Base-by-base conservation (phyloP, 108 stramenopile species). In the Discostella pseudostelligera region DNA sequence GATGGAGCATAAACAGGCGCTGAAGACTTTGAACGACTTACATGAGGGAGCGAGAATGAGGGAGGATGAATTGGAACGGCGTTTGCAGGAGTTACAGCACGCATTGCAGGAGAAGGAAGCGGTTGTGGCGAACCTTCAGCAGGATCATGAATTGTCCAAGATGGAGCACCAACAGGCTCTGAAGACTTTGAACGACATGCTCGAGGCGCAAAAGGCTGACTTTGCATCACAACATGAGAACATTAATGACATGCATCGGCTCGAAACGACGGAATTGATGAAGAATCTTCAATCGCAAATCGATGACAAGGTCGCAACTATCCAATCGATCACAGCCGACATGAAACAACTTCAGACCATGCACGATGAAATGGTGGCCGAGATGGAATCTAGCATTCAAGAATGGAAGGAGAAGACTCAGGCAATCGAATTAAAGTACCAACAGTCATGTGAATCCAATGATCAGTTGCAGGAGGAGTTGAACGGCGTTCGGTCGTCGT, bases 131-230 rank as follows among this genome's bases (percentile, higher is more conserved):
- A 54, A 54, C 2, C 14, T 54, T 10, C 53, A 26, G 14, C 53
- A 36, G 53, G 53, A 54, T 35, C 32, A 54, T 32, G 16, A 35
- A 36, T 54, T 54, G 29, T 54, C 53, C 2, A 54, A 35, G 26
- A 35, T 54, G 16, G 53, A 54, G 29, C 53, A 54, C 26, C 28
- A 54, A 29, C 53, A 54, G 16, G 53, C 53, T 54, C 32, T 54
- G 8, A 22, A 54, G 29, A 54, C 53, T 3, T 32, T 54, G n/a
- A 26, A 35, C 14, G 53, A 54, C 16, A 17, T 26, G 28, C 28
- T 54, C 14, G 53, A 36, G 32, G 32, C 53, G 8, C 29, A 36
- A 54, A 29, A 16, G 29, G 29, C 16, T 25, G 53, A 28, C 12
- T 54, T 54, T 21, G 53, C 12, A 54, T 1, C 32, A 11, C 53